Evolutionary conservation across 163 green algal genomes (phyloP).

Genomic region (Botryococcus braunii): DNA sequence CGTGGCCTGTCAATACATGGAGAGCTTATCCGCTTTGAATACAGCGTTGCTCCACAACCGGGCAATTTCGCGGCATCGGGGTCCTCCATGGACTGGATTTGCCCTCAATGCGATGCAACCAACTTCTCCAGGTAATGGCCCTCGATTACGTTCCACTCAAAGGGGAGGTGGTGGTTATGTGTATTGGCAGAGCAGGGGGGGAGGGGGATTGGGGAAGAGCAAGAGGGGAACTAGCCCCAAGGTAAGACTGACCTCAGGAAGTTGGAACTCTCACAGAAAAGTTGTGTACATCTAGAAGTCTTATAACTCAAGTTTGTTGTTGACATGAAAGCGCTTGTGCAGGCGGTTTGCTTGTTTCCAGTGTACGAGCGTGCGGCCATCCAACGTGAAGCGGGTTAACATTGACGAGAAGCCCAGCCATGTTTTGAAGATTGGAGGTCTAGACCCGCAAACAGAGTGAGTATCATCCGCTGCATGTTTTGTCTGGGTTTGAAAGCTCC

Average conservation of each 20-base stretch:
- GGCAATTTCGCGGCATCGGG: not conserved
- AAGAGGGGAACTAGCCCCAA: too few relatives aligned
- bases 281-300: too few relatives aligned
- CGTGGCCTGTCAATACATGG: not conserved
- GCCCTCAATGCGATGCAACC: conserved; percentile 7
- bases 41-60: conserved; percentile 5
- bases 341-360: conserved; percentile 17
- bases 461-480: not conserved
- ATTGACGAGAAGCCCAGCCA: conserved; percentile 4
- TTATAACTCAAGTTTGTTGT: too few relatives aligned
- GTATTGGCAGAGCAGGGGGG: too few relatives aligned
- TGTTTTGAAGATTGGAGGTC: conserved; percentile 12
- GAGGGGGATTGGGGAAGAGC: too few relatives aligned
- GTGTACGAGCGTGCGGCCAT: conserved; percentile 4
- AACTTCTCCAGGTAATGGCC: conserved; percentile 20
- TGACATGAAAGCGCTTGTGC: too few relatives aligned
- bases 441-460: conserved; percentile 11
- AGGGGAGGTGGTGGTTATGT: too few relatives aligned
- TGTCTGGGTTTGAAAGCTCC: not conserved
- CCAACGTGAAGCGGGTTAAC: conserved; percentile 1
- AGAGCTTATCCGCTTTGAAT: conserved; percentile 4
- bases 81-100: conserved; percentile 10
- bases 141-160: too few relatives aligned
- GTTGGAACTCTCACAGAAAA: too few relatives aligned
- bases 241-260: too few relatives aligned